Evolutionary conservation across 2,329 filamentous ascomycete species (phyloP).

Genomic region (Dendrostoma leiphaemia): DNA sequence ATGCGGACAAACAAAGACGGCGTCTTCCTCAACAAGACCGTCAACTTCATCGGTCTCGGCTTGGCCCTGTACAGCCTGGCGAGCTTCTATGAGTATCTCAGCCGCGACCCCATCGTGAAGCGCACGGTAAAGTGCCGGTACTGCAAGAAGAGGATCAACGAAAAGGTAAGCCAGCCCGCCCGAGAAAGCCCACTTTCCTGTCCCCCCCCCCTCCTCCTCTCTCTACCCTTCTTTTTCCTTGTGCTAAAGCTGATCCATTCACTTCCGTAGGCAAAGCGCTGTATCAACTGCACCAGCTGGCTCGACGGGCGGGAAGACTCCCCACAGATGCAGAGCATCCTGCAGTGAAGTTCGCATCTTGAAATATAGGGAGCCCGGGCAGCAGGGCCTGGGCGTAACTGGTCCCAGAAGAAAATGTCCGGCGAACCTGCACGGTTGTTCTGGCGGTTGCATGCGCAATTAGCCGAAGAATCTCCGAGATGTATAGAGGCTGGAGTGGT

Average conservation of each 20-base stretch:
- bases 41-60: slow-evolving; percentile 66
- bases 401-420: too few species aligned
- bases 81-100: slow-evolving; percentile 58
- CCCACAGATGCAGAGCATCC: not conserved
- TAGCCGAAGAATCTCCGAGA: too few species aligned
- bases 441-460: too few species aligned
- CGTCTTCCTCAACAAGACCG: slow-evolving; percentile 60
- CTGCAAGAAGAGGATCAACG: slow-evolving; percentile 61
- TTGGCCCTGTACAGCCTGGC: slow-evolving; percentile 64
- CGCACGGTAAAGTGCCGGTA: slow-evolving; percentile 67
- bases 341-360: not conserved
- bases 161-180: slow-evolving; percentile 53
- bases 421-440: too few species aligned
- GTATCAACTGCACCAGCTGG: slow-evolving; percentile 51
- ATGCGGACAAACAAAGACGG: slow-evolving; percentile 35
- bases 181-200: too few species aligned
- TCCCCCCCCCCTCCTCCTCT: not conserved
- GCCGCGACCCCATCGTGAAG: slow-evolving; percentile 68
- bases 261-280: slow-evolving; percentile 37
- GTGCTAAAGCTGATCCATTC: not conserved
- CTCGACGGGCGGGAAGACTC: slow-evolving; percentile 47
- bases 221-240: not conserved
- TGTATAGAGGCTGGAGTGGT: too few species aligned
- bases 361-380: too few species aligned
- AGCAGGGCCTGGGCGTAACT: too few species aligned